Base-by-base conservation (phyloP, 305 asterid genomes). In the Fraxinus xanthoxyloides region DNA sequence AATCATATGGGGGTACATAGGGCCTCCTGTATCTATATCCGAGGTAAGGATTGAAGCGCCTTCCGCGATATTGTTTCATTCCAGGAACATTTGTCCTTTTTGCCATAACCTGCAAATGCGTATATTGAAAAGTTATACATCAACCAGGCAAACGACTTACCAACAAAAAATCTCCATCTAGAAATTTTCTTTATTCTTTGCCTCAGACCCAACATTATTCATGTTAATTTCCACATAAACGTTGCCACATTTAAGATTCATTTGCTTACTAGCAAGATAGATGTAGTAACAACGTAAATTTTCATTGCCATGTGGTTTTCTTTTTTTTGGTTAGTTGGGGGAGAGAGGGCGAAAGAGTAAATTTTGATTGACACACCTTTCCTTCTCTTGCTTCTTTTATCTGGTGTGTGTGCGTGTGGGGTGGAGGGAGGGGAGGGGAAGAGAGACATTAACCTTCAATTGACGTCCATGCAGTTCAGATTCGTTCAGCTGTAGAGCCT, bases 61-160 rank as follows among this genome's bases (percentile, higher is more conserved):
- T 80, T 54, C 21, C 31, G 13, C 84, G 63, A 74, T 28, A 80
- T 19, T 80, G 83, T 17, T 80, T 80, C 83, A 80, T 80, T 34
- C 83, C 83, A 73, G 83, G 83, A 80, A 80, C 79, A 73, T 80
- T 80, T n/a, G 74, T 80, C 76, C 83, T 72, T 43, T 80, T 80
- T 21, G 83, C 73, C 78, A 74, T 74, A 72, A 80, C 83, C 83
- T 80, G 69, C 48, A 73, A 31, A 26, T 15, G 34, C 10, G 46
- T 3, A 10, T 24, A 30, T 34, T 78, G 51, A 63, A 63, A 43
- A 78, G 30, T 65, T 9, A 56, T 15, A 51, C 23, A 4, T 23
- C 61, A 15, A 51, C 7, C 61, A 17, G 61, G 61, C 61, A 51
- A 17, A 51, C 15, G 54, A 2, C 5, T 59, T 7, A 30, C 17